Conservation (phyloP, 768 basidiomycete species). For the Lyophyllum semitale region DNA sequence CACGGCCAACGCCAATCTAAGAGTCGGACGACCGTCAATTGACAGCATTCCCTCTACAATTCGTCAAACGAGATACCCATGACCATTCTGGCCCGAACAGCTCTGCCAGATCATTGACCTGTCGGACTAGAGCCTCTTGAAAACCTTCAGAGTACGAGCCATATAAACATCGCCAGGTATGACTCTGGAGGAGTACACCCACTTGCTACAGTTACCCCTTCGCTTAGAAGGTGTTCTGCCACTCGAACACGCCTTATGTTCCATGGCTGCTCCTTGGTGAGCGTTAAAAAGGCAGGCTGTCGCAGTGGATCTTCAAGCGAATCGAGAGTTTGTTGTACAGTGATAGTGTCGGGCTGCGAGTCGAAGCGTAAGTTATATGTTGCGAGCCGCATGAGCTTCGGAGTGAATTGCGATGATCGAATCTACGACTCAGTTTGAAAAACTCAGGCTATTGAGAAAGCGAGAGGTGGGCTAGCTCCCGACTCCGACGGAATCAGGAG, state of each 20-base stretch:
- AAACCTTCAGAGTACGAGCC: slow-evolving; percentile 34
- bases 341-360: slow-evolving; percentile 49
- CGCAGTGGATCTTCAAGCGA: slow-evolving; percentile 42
- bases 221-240: slow-evolving; percentile 44
- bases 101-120: slow-evolving; percentile 55
- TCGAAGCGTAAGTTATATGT: slow-evolving; percentile 60
- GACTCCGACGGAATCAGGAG: no score
- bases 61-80: slow-evolving; percentile 38
- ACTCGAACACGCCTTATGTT: slow-evolving; percentile 50
- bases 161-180: background rate
- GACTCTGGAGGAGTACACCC: slow-evolving; percentile 7
- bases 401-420: background rate
- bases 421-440: background rate
- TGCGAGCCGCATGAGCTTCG: slow-evolving; percentile 33
- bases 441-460: no score
- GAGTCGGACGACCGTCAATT: background rate
- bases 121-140: slow-evolving; percentile 56
- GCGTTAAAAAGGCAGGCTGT: slow-evolving; percentile 30
- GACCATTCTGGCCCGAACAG: slow-evolving; percentile 57
- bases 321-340: slow-evolving; percentile 46
- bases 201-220: slow-evolving; percentile 43
- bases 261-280: slow-evolving; percentile 53
- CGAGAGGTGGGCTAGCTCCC: no score
- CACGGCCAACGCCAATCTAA: slow-evolving; percentile 65
- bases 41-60: background rate